A percentile compares a stretch with the other conserved stretches of the same genome.
Evolutionary conservation across 2,329 filamentous ascomycete genomes (phyloP).

Genomic region (Calonectria montana): DNA sequence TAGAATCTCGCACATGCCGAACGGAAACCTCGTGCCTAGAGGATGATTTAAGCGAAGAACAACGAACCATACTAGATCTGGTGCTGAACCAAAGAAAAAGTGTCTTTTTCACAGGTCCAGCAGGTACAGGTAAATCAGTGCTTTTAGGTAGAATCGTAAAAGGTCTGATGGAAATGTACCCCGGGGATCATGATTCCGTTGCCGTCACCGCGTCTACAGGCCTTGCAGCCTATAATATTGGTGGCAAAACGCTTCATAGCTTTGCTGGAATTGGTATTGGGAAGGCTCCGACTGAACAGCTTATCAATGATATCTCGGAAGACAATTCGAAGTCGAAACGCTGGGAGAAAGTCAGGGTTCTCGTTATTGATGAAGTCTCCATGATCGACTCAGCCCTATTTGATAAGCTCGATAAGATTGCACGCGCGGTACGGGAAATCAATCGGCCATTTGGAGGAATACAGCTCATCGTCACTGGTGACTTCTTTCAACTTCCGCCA

Average conservation of each 20-base stretch:
- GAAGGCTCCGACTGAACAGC: conserved; percentile 82
- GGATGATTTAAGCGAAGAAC: conserved; percentile 79
- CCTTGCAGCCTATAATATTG: conserved; percentile 95
- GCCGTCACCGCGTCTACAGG: conserved; percentile 97
- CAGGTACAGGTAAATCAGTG: conserved; percentile 96
- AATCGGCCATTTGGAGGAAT: conserved; percentile 95
- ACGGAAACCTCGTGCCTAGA: not conserved
- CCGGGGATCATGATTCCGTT: conserved; percentile 81
- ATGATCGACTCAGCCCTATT: conserved; percentile 99
- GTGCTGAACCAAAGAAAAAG: conserved; percentile 85
- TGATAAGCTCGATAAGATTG: conserved; percentile 93
- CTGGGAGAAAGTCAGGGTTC: conserved; percentile 88
- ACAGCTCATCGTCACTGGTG: conserved; percentile 93
- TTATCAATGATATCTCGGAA: conserved; percentile 87
- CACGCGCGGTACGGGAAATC: conserved; percentile 87
- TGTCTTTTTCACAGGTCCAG: conserved; percentile 97
- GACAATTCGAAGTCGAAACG: conserved; percentile 89
- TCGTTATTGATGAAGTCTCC: conserved; percentile 95
- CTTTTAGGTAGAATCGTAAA: conserved; percentile 91
- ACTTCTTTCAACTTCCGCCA: conserved; percentile 97
- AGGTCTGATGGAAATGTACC: conserved; percentile 80
- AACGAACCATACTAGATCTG: conserved; percentile 83
- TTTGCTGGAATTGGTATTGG: conserved; percentile 96
- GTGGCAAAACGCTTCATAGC: conserved; percentile 95
- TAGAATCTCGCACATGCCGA: not conserved